These are phyloP conservation scores for Lecanicillium sp. DNA, from an alignment of 2,329 filamentous ascomycete species.

Conservation along the genomic window DNA sequence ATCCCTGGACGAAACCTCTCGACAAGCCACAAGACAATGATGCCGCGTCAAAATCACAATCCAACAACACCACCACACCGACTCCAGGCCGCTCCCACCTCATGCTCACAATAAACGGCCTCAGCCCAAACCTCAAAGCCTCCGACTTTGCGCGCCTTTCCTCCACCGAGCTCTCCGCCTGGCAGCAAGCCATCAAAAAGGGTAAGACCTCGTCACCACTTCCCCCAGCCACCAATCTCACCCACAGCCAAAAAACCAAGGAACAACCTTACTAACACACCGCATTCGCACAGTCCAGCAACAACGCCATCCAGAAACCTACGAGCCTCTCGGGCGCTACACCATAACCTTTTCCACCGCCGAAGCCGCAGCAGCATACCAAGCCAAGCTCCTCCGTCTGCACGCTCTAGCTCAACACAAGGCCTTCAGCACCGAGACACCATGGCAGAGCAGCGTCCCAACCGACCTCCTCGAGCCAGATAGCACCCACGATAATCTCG, in stretches of 20 bases:
- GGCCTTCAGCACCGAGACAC: conserved; percentile 18
- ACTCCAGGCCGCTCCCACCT: not conserved
- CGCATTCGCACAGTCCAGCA: conserved; percentile 51
- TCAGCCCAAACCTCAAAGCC: conserved; percentile 51
- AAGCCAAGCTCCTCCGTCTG: conserved; percentile 27
- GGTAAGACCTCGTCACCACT: conserved; percentile 27
- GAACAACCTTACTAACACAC: not conserved
- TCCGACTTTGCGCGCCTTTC: conserved; percentile 65
- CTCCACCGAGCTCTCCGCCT: conserved; percentile 57
- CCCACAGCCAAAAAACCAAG: conserved; percentile 6
- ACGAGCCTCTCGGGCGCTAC: conserved; percentile 57
- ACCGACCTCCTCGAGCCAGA: conserved; percentile 14
- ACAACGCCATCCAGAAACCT: conserved; percentile 52
- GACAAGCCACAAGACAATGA: too few species aligned
- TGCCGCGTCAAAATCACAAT: not conserved
- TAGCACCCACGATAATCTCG: conserved; percentile 10
- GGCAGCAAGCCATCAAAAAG: conserved; percentile 55
- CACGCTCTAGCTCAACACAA: conserved; percentile 22
- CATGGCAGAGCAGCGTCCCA: conserved; percentile 22
- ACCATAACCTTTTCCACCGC: conserved; percentile 58
- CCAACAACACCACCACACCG: too few species aligned
- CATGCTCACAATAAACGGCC: conserved; percentile 50
- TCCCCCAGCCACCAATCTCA: conserved; percentile 3
- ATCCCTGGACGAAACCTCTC: too few species aligned
- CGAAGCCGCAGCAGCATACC: conserved; percentile 53